Conservation (phyloP, 1,284 basidiomycete species). For the Papiliotrema laurentii region DNA sequence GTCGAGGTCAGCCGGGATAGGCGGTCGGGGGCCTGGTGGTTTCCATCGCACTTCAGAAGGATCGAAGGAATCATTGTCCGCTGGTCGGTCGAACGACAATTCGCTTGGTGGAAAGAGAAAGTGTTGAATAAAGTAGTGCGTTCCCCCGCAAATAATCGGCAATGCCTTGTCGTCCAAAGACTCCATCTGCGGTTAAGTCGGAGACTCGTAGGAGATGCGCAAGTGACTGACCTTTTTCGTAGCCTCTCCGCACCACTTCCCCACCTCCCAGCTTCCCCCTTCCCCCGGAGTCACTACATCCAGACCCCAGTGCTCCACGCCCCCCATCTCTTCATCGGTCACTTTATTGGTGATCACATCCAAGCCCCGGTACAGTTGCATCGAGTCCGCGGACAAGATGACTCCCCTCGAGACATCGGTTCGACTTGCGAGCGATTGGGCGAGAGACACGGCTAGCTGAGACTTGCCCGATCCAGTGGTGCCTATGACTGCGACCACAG, state of each 20-base stretch:
- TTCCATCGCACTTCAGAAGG: constrained; percentile 25
- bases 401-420: neutral
- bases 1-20: constrained; percentile 27
- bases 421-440: constrained; percentile 49
- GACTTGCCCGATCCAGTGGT: constrained; percentile 98
- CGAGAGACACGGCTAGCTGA: constrained; percentile 83
- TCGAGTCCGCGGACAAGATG: constrained; percentile 92
- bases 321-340: constrained; percentile 66
- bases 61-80: constrained; percentile 1
- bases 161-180: constrained; percentile 51
- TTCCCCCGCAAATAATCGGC: constrained; percentile 91
- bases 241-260: constrained; percentile 70
- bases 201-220: neutral
- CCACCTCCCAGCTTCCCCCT: constrained; percentile 72
- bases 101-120: constrained; percentile 64
- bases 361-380: constrained; percentile 95
- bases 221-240: constrained; percentile 56
- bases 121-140: constrained; percentile 96
- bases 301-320: constrained; percentile 84
- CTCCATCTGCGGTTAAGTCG: constrained; percentile 43
- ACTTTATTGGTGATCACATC: constrained; percentile 96
- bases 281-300: constrained; percentile 77
- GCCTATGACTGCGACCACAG: constrained; percentile 71
- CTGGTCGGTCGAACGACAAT: constrained; percentile 48
- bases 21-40: constrained; percentile 37